Evolutionary conservation across 1,284 basidiomycete species (phyloP).

Genomic region (Austroboletus novae-zelandiae): DNA sequence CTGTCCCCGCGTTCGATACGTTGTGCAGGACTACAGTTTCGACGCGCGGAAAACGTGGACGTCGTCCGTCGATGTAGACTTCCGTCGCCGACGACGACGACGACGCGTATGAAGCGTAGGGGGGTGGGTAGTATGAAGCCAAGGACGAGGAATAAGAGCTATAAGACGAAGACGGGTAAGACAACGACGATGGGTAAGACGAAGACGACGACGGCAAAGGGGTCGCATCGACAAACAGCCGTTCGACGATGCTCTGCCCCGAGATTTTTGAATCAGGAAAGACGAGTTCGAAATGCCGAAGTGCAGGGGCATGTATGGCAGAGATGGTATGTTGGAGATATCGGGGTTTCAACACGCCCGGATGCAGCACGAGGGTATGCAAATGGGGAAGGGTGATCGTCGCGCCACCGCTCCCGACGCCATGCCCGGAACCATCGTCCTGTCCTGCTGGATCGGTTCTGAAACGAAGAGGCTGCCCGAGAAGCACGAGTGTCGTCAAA

Average conservation of each 20-base stretch:
- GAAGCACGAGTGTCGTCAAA: conserved; percentile 25
- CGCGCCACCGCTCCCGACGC: neutral
- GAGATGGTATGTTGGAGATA: conserved; percentile 32
- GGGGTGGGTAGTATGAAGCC: conserved; percentile 1
- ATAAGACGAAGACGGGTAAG: no score
- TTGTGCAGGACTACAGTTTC: conserved; percentile 30
- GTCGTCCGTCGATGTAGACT: conserved; percentile 6
- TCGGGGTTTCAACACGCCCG: conserved; percentile 31
- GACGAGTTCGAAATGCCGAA: conserved; percentile 33
- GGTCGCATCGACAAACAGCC: conserved; percentile 18
- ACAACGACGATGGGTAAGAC: no score
- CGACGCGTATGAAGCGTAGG: conserved; percentile 7
- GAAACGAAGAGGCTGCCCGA: conserved; percentile 30
- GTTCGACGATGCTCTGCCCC: conserved; percentile 25
- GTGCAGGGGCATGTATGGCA: conserved; percentile 25
- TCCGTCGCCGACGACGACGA: neutral
- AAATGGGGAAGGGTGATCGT: conserved; percentile 25
- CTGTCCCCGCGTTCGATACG: conserved; percentile 21
- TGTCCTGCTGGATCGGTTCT: conserved; percentile 13
- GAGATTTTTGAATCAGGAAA: conserved; percentile 31
- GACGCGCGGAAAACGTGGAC: conserved; percentile 25
- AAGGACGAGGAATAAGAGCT: no score
- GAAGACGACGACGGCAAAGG: neutral
- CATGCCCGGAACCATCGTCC: neutral
- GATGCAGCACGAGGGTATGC: conserved; percentile 30